Conservation (phyloP, 805 yeast species). For the Nakazawaea peltata region DNA sequence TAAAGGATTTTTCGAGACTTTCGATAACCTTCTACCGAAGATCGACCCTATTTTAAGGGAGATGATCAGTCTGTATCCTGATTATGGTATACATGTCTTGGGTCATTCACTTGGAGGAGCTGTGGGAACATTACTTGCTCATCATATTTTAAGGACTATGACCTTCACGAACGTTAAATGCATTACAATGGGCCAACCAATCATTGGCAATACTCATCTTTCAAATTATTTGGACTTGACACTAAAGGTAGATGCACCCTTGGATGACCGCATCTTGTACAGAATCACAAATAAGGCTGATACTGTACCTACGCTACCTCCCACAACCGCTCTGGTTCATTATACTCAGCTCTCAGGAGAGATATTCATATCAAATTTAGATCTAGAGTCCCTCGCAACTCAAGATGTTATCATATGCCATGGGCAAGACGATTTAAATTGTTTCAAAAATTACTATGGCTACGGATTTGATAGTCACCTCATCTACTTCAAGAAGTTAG, state of each 20-base stretch:
- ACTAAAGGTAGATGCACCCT: background rate
- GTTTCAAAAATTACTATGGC: constrained; percentile 10
- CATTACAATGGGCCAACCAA: constrained; percentile 38
- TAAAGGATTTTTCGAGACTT: constrained; percentile 27
- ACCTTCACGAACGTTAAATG: constrained; percentile 20
- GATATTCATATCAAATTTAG: constrained; percentile 15
- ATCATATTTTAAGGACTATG: constrained; percentile 28
- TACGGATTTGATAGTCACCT: constrained; percentile 11
- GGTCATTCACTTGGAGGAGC: constrained; percentile 32
- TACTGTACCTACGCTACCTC: constrained; percentile 16
- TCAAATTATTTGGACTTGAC: constrained; percentile 25
- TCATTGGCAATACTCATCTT: constrained; percentile 31
- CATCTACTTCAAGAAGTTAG: constrained; percentile 12
- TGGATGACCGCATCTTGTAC: constrained; percentile 12
- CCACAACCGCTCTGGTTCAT: constrained; percentile 3
- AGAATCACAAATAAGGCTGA: constrained; percentile 23
- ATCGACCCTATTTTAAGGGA: constrained; percentile 18
- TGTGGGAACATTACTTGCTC: constrained; percentile 27
- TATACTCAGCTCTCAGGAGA: constrained; percentile 18
- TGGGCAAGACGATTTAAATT: constrained; percentile 9
- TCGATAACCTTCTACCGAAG: constrained; percentile 19
- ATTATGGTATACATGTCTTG: constrained; percentile 10
- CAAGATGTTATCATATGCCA: constrained; percentile 11
- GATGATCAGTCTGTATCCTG: constrained; percentile 15
- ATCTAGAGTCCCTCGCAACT: constrained; percentile 1